These are phyloP conservation scores for Onygena corvina DNA, from an alignment of 2,329 filamentous ascomycete species.

Conservation along the genomic window DNA sequence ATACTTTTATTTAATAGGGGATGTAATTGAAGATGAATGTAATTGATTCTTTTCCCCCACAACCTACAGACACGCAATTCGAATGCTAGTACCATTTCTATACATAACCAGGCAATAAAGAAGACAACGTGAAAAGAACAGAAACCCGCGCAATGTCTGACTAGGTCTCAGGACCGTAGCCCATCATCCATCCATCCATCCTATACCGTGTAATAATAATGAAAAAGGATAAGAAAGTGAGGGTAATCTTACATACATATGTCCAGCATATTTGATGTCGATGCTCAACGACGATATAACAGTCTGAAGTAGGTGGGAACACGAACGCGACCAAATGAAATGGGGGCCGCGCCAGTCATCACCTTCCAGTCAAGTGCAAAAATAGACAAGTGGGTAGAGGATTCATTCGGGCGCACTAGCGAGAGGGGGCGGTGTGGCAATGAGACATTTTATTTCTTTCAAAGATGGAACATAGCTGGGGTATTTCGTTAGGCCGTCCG, in stretches of 20 bases:
- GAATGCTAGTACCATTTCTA: constrained; percentile 6
- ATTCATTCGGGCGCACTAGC: not conserved
- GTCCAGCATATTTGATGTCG: constrained; percentile 2
- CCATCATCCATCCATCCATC: constrained; percentile 1
- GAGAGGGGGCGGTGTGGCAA: not conserved
- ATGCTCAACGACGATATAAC: not conserved
- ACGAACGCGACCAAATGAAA: not conserved
- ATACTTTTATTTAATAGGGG: no score
- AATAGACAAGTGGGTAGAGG: not conserved
- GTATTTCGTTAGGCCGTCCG: constrained; percentile 6
- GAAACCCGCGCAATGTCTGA: constrained; percentile 3
- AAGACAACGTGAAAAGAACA: not conserved
- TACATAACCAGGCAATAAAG: not conserved
- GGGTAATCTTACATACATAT: constrained; percentile 1
- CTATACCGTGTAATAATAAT: not conserved
- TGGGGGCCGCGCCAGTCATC: not conserved
- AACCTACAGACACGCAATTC: not conserved
- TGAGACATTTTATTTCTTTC: constrained; percentile 6
- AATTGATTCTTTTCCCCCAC: not conserved
- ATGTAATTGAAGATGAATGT: no score
- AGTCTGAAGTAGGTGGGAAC: not conserved
- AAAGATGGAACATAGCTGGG: constrained; percentile 3
- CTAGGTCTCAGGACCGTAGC: not conserved
- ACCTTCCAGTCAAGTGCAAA: not conserved
- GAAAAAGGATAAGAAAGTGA: not conserved